Conservation (phyloP, 2,329 filamentous ascomycete species). For the Colletotrichum sp. region DNA sequence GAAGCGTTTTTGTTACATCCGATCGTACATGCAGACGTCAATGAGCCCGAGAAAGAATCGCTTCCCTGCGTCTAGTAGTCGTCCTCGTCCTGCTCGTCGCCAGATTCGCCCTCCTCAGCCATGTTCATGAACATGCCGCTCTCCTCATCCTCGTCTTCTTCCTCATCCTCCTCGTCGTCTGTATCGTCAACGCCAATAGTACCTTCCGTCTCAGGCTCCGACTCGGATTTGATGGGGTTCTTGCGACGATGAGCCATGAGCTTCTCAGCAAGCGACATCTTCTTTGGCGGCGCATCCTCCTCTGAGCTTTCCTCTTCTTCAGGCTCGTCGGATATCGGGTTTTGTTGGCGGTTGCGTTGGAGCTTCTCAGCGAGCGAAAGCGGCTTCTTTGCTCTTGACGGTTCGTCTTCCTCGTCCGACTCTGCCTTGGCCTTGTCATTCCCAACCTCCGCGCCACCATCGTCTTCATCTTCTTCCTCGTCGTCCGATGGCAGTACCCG, state of each 20-base stretch:
- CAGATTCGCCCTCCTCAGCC: conserved; percentile 32
- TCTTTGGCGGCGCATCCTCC: conserved; percentile 18
- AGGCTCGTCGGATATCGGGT: conserved; percentile 1
- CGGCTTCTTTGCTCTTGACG: background rate
- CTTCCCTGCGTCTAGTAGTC: background rate
- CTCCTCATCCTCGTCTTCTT: conserved; percentile 23
- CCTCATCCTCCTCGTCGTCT: conserved; percentile 17
- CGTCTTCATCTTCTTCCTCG: conserved; percentile 17
- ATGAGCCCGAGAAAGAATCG: background rate
- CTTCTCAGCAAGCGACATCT: conserved; percentile 26
- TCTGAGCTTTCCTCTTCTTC: background rate
- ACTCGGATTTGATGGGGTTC: conserved; percentile 21
- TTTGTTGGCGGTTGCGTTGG: background rate
- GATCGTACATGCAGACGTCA: background rate
- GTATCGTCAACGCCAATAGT: conserved; percentile 25
- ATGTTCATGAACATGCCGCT: conserved; percentile 33
- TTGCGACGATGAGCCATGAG: conserved; percentile 24
- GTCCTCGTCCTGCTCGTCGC: background rate
- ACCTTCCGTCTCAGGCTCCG: conserved; percentile 22
- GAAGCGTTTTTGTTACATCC: background rate
- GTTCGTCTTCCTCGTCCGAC: background rate
- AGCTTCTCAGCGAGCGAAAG: conserved; percentile 6
- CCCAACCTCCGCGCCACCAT: background rate
- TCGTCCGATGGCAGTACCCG: conserved; percentile 1
- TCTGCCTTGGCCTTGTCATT: background rate